These are phyloP conservation scores for Cutaneotrichosporon sp. DNA, from an alignment of 1,284 basidiomycete species.

Conservation along the genomic window DNA sequence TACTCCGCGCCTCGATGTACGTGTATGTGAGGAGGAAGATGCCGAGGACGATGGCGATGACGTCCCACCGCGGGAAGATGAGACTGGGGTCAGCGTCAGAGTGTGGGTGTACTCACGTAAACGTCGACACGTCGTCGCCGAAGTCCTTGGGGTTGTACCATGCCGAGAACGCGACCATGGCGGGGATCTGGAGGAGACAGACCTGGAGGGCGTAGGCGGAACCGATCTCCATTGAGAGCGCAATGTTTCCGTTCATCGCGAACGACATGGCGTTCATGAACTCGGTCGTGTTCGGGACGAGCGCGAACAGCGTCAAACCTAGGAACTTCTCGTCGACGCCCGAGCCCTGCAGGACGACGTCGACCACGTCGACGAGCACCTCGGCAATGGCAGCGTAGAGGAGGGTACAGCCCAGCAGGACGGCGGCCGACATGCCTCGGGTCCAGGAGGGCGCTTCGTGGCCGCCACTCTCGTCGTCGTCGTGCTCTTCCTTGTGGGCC, in stretches of 20 bases:
- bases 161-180: conserved; percentile 97
- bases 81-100: conserved; percentile 55
- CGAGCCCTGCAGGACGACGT: conserved; percentile 86
- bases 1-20: conserved; percentile 95
- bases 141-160: conserved; percentile 80
- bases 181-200: conserved; percentile 94
- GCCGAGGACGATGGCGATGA: conserved; percentile 86
- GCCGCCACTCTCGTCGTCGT: conserved; percentile 68
- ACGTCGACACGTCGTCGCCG: conserved; percentile 76
- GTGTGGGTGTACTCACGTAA: conserved; percentile 60
- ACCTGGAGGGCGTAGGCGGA: conserved; percentile 98
- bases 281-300: conserved; percentile 98
- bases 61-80: conserved; percentile 98
- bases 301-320: conserved; percentile 90
- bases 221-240: conserved; percentile 99
- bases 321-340: conserved; percentile 97
- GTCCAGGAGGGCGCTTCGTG: conserved; percentile 98
- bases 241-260: conserved; percentile 94
- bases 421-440: conserved; percentile 74
- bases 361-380: conserved; percentile 90
- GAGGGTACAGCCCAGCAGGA: conserved; percentile 80
- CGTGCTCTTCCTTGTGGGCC: conserved; percentile 50
- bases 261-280: conserved; percentile 99
- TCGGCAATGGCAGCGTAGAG: conserved; percentile 96
- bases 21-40: conserved; percentile 98